Base-by-base conservation (phyloP, 2,329 filamentous ascomycete species). In the Penicillium aurantiogriseum region DNA sequence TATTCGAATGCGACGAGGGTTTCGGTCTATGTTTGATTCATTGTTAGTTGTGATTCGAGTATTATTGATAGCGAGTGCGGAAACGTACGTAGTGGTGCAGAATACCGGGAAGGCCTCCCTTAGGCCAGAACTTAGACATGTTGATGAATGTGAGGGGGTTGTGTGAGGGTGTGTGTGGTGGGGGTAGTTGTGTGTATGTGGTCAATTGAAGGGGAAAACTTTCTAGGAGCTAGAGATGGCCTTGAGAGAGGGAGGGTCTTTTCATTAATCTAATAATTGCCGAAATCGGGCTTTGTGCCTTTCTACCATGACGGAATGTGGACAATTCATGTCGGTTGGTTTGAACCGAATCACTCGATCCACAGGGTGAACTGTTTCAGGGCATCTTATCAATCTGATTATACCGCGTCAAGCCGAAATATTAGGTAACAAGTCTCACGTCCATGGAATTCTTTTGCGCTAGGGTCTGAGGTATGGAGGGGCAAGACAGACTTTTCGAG, bases 1-100 rank as follows among this genome's bases (percentile, higher is more conserved):
- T 75, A 77, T 67, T 79, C 76, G 62, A 79, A 79, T 8, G 75
- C 70, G 43, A 75, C 70, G 5, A 79, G 71, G 33, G 67, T 66
- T 52, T 73, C 69, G 7, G 65, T 70, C 66, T 71, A 23, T 1
- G 27, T n/a, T 3, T 42, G 27, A 19, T 25, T 11, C 5, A n/a
- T 67, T 70, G 51, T 60, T 36, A 60, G 56, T 43, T 36, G 23
- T 25, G 2, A 46, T 39, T 10, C 10, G 8, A 33, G 9, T 15
- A 11, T 51, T 10, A 23, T 23, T 15, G 4, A 46, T 35, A 38
- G 17, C 8, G 15, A 4, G 5, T n/a, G 36, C 15, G 31, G 44
- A 10, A 33, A 65, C 71, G 21, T 65, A 75, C 74, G 59, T 73
- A 75, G 53, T 74, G 71, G 50, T 75, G 73, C 2, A 76, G 56